Evolutionary conservation across 768 basidiomycete species (phyloP).

Genomic region (Serpula lacrymans): DNA sequence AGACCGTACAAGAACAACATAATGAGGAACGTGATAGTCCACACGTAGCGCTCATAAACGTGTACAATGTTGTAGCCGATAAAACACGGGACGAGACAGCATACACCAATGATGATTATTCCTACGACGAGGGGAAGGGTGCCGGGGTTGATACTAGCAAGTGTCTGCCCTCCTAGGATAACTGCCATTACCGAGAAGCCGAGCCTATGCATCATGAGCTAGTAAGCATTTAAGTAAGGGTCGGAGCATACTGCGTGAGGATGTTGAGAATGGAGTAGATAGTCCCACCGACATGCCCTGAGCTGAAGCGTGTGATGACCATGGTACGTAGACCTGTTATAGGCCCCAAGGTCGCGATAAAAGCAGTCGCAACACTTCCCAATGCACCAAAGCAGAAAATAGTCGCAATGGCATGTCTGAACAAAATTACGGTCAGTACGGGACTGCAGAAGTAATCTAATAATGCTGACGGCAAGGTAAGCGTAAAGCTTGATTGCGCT

Average conservation of each 20-base stretch:
- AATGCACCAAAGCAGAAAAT: constrained; percentile 40
- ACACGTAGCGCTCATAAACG: constrained; percentile 44
- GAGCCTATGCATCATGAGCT: constrained; percentile 16
- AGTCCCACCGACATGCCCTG: constrained; percentile 38
- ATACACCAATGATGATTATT: constrained; percentile 37
- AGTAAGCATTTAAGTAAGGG: not conserved
- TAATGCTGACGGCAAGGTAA: constrained; percentile 33
- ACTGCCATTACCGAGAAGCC: constrained; percentile 40
- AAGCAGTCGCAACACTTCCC: constrained; percentile 32
- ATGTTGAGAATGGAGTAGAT: constrained; percentile 45
- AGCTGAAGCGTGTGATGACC: constrained; percentile 38
- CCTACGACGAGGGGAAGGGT: constrained; percentile 40
- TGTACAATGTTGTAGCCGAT: constrained; percentile 36
- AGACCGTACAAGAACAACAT: constrained; percentile 43
- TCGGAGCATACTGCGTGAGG: constrained; percentile 31
- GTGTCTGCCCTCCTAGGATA: constrained; percentile 43
- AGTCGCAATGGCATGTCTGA: constrained; percentile 35
- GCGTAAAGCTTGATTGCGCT: constrained; percentile 39
- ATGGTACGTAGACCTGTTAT: constrained; percentile 44
- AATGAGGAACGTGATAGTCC: constrained; percentile 37
- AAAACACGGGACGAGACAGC: constrained; percentile 35
- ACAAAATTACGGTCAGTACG: constrained; percentile 1
- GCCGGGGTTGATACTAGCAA: constrained; percentile 36
- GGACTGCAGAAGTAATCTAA: not conserved
- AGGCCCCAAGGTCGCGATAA: constrained; percentile 47